Conservation (phyloP, 2,329 filamentous ascomycete genomes). For the Pestalotiopsis sp. region DNA sequence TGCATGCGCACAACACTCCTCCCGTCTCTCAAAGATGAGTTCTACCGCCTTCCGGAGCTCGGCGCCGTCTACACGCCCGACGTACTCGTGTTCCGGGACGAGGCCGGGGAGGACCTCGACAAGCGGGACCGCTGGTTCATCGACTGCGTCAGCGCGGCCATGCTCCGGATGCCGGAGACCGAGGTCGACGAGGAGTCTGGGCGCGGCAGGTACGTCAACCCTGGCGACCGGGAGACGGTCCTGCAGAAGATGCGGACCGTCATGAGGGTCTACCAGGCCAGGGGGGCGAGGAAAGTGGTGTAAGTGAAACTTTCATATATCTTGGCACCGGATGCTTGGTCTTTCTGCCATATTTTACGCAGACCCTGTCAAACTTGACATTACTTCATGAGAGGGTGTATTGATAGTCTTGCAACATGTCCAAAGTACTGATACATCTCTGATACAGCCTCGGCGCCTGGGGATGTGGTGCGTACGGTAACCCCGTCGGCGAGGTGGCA, state of each 20-base stretch:
- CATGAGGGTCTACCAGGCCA: constrained; percentile 50
- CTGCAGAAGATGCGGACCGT: constrained; percentile 59
- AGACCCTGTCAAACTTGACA: too few relatives aligned
- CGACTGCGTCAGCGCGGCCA: constrained; percentile 59
- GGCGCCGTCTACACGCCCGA: constrained; percentile 59
- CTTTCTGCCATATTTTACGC: too few relatives aligned
- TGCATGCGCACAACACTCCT: constrained; percentile 63
- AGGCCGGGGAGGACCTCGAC: constrained; percentile 35
- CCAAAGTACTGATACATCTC: background rate
- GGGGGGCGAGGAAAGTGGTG: constrained; percentile 51
- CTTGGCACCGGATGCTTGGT: background rate
- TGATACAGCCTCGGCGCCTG: constrained; percentile 54
- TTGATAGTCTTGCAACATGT: background rate
- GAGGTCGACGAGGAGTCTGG: constrained; percentile 28
- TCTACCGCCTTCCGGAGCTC: constrained; percentile 61
- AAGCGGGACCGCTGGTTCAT: constrained; percentile 58
- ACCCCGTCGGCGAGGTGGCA: constrained; percentile 61
- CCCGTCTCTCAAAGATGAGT: constrained; percentile 57
- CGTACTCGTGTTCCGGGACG: constrained; percentile 57
- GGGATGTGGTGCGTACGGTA: constrained; percentile 66
- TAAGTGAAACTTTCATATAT: background rate
- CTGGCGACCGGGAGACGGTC: constrained; percentile 52
- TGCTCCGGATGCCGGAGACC: constrained; percentile 59
- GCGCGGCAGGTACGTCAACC: constrained; percentile 37
- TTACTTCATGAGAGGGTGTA: background rate